These are phyloP conservation scores for Ustulina deusta DNA, from an alignment of 2,329 filamentous ascomycete genomes.

Conservation along the genomic window DNA sequence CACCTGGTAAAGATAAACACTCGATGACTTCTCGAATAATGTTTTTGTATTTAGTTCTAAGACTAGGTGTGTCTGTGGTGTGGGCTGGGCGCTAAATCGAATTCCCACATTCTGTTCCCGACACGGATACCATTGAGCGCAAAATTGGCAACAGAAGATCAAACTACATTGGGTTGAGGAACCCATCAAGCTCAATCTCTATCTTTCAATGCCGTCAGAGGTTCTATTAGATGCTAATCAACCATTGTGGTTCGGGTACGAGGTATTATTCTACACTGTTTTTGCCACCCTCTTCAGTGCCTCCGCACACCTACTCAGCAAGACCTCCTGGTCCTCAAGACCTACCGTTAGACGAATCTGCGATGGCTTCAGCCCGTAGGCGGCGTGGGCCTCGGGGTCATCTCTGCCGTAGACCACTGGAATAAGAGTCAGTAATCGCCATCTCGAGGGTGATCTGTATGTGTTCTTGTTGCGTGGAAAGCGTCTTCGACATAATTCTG, in stretches of 20 bases:
- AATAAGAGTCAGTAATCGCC: background rate
- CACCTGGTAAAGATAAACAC: background rate
- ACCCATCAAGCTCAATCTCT: background rate
- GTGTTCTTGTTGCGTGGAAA: background rate
- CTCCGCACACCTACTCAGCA: constrained; percentile 44
- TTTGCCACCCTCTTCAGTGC: constrained; percentile 18
- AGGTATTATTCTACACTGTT: background rate
- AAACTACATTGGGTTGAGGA: background rate
- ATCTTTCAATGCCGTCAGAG: background rate
- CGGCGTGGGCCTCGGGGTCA: constrained; percentile 53
- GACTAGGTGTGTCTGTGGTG: background rate
- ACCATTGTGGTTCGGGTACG: background rate
- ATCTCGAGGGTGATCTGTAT: background rate
- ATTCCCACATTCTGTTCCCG: background rate
- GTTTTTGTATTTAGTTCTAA: background rate
- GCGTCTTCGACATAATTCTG: background rate
- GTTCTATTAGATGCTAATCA: background rate
- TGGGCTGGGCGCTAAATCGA: background rate
- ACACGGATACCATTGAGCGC: background rate
- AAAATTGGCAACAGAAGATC: background rate
- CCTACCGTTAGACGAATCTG: constrained; percentile 62
- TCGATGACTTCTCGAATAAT: background rate
- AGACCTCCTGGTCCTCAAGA: constrained; percentile 57
- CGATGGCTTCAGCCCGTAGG: constrained; percentile 55
- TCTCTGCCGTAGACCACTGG: constrained; percentile 57